Percentiles rank a stretch among this genome's conserved stretches.
Conservation (phyloP, 352 stramenopile species). For the Elongisporangium anandrum region DNA sequence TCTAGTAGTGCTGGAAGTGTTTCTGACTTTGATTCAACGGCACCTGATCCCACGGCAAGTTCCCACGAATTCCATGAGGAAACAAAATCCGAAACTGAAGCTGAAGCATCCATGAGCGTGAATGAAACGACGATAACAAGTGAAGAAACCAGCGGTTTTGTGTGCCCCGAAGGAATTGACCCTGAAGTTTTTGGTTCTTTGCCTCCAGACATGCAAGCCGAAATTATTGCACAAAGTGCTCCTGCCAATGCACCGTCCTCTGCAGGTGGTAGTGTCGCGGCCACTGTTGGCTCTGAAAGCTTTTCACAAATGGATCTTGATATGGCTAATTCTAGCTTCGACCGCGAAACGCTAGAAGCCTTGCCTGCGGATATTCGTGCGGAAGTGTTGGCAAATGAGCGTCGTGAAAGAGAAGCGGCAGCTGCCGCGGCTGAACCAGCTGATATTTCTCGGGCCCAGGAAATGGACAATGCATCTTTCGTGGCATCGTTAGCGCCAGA, state of each 20-base stretch:
- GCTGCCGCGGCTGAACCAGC: slow-evolving; percentile 60
- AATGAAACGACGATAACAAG: background rate
- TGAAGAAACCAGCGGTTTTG: slow-evolving; percentile 10
- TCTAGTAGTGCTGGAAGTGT: slow-evolving; percentile 3
- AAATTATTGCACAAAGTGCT: slow-evolving; percentile 88
- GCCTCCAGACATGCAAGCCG: slow-evolving; percentile 95
- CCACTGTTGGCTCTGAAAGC: slow-evolving; percentile 34
- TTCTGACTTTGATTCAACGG: background rate
- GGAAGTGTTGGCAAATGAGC: slow-evolving; percentile 96
- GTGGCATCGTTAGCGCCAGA: slow-evolving; percentile 94
- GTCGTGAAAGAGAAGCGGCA: slow-evolving; percentile 84
- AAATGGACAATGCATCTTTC: slow-evolving; percentile 99
- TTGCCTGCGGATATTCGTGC: slow-evolving; percentile 96
- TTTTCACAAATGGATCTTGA: slow-evolving; percentile 81
- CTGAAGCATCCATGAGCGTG: background rate
- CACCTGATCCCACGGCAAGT: background rate
- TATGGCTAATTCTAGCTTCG: slow-evolving; percentile 87
- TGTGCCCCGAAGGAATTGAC: slow-evolving; percentile 95
- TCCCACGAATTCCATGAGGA: background rate
- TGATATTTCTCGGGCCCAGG: slow-evolving; percentile 94
- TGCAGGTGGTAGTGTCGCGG: slow-evolving; percentile 7
- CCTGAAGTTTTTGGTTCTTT: slow-evolving; percentile 95
- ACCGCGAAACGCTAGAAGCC: slow-evolving; percentile 94
- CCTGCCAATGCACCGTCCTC: slow-evolving; percentile 23
- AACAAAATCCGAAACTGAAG: background rate